Evolutionary conservation across 331 rosid genomes (phyloP).

Genomic region (Malus hybrid): DNA sequence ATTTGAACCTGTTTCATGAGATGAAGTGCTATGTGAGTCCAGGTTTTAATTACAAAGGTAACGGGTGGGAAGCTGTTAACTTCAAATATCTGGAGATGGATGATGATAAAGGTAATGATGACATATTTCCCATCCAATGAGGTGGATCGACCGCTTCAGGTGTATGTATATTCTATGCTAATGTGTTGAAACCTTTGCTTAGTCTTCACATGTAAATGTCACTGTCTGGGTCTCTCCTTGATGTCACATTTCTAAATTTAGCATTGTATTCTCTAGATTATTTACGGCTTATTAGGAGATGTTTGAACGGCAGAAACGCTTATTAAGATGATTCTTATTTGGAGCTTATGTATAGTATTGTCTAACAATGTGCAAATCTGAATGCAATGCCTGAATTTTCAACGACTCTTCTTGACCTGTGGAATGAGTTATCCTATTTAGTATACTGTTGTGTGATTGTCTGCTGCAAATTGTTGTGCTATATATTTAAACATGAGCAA

Average conservation of each 20-base stretch:
- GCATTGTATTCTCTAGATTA: constrained; percentile 4
- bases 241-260: background rate
- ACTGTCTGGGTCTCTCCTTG: background rate
- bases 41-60: constrained; percentile 62
- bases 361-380: background rate
- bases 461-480: background rate
- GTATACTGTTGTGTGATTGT: background rate
- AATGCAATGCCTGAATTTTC: background rate
- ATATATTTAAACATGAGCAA: background rate
- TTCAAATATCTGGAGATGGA: constrained; percentile 52
- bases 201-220: constrained; percentile 17
- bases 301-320: background rate
- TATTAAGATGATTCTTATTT: background rate
- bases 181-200: constrained; percentile 7
- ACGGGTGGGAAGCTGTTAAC: constrained; percentile 60
- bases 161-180: constrained; percentile 26
- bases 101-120: constrained; percentile 25
- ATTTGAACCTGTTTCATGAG: constrained; percentile 87
- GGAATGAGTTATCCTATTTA: background rate
- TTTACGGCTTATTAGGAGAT: background rate
- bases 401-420: background rate
- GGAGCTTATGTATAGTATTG: background rate
- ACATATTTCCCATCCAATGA: constrained; percentile 46
- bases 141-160: constrained; percentile 16
- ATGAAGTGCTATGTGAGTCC: constrained; percentile 80